Evolutionary conservation across 352 stramenopile genomes (phyloP).

Genomic region (Pythium myriotylum): DNA sequence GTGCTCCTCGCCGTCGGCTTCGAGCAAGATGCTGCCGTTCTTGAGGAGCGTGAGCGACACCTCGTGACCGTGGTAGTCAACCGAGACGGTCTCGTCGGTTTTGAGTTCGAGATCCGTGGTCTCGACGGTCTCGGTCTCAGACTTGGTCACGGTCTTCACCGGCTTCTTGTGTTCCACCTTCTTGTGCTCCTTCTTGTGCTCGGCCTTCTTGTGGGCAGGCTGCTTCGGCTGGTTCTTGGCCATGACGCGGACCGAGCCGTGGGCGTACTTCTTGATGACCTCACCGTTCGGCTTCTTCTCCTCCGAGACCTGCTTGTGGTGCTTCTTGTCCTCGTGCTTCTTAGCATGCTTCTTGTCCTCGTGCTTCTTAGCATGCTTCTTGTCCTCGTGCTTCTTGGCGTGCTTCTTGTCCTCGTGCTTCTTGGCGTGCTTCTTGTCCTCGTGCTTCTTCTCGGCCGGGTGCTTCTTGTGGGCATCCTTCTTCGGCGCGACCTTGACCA

Average conservation of each 20-base stretch:
- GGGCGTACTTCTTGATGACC: slow-evolving; percentile 51
- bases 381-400: slow-evolving; percentile 15
- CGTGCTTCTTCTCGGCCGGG: slow-evolving; percentile 2
- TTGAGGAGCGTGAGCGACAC: slow-evolving; percentile 12
- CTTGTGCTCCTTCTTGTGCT: slow-evolving; percentile 9
- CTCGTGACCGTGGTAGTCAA: slow-evolving; percentile 16
- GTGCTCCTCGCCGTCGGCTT: slow-evolving; percentile 2
- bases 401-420: slow-evolving; percentile 1
- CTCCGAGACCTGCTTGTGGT: slow-evolving; percentile 27
- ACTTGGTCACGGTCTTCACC: slow-evolving; percentile 11
- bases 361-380: slow-evolving; percentile 22
- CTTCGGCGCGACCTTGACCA: not conserved
- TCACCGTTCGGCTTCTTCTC: slow-evolving; percentile 36
- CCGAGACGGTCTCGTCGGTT: slow-evolving; percentile 11
- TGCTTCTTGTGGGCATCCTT: slow-evolving; percentile 10
- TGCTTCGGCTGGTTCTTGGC: slow-evolving; percentile 27
- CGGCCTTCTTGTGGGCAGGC: slow-evolving; percentile 19
- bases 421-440: slow-evolving; percentile 6
- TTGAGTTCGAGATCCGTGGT: slow-evolving; percentile 10
- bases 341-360: slow-evolving; percentile 17
- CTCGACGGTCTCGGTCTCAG: slow-evolving; percentile 10
- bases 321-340: slow-evolving; percentile 12
- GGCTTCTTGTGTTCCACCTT: slow-evolving; percentile 3
- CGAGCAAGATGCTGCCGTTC: slow-evolving; percentile 28
- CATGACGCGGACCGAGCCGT: slow-evolving; percentile 51